Evolutionary conservation across 768 basidiomycete species (phyloP).

Genomic region (Suillus placidus): DNA sequence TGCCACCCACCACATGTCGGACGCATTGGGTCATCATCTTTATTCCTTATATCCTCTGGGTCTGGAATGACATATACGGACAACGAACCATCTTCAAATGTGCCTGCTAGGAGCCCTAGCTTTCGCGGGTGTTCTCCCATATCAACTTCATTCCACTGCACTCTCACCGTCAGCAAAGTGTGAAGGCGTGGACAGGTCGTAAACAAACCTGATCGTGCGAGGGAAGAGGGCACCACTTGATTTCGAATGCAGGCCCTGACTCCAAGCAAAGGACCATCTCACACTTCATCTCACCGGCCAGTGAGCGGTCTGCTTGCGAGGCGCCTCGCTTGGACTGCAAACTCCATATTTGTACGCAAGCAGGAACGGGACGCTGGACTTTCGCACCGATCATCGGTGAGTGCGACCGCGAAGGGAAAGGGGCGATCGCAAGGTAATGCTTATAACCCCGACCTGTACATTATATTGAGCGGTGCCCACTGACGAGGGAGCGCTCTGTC

Average conservation of each 20-base stretch:
- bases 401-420: constrained; percentile 66
- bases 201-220: constrained; percentile 61
- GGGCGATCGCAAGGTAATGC: constrained; percentile 86
- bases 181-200: neutral
- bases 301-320: constrained; percentile 27
- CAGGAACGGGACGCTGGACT: constrained; percentile 52
- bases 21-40: constrained; percentile 27
- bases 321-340: constrained; percentile 31
- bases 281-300: constrained; percentile 54
- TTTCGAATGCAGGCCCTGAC: constrained; percentile 73
- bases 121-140: constrained; percentile 46
- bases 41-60: constrained; percentile 53
- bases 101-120: constrained; percentile 81
- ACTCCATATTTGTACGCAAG: constrained; percentile 90
- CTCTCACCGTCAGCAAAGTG: constrained; percentile 4
- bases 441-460: constrained; percentile 52
- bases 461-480: constrained; percentile 3
- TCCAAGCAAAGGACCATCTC: constrained; percentile 87
- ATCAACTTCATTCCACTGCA: constrained; percentile 24
- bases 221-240: constrained; percentile 94
- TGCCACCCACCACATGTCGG: constrained; percentile 55
- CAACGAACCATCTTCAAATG: constrained; percentile 86
- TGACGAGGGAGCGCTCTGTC: constrained; percentile 16
- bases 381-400: constrained; percentile 69
- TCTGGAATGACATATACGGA: constrained; percentile 80